Percentiles rank a stretch among this genome's conserved stretches.
phyloP scores from a whole-genome alignment of 345 rosid species.

The Aegle marmelos region DNA sequence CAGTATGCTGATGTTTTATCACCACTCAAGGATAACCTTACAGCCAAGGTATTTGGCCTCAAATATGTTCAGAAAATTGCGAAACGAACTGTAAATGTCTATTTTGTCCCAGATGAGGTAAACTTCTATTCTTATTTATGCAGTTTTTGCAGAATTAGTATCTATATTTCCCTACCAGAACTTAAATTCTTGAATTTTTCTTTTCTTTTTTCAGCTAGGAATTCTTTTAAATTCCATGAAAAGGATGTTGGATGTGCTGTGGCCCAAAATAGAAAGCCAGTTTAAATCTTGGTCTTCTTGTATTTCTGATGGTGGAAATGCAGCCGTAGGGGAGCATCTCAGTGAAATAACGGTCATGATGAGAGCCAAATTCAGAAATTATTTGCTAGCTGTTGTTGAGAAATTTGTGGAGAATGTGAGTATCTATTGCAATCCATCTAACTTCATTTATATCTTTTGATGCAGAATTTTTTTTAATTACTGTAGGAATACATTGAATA shows the following conservation, averaged over 20 bases:
- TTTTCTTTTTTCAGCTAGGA: conserved; percentile 55
- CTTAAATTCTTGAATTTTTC: not conserved
- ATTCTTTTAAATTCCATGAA: conserved; percentile 88
- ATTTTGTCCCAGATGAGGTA: conserved; percentile 83
- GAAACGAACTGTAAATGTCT: conserved; percentile 63
- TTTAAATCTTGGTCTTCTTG: conserved; percentile 79
- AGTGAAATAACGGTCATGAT: conserved; percentile 88
- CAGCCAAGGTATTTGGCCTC: conserved; percentile 69
- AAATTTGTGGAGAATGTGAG: conserved; percentile 88
- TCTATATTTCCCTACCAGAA: conserved; percentile 1
- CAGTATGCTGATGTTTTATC: conserved; percentile 82
- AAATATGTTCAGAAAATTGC: conserved; percentile 84
- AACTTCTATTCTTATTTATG: conserved; percentile 3
- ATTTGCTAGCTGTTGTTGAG: conserved; percentile 85
- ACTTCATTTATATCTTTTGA: not conserved
- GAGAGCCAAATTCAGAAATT: conserved; percentile 78
- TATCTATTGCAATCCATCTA: not conserved
- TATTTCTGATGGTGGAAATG: conserved; percentile 57
- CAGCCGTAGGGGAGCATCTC: conserved; percentile 73
- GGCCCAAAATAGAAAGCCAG: conserved; percentile 68
- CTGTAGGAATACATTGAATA: not conserved
- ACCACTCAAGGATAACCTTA: conserved; percentile 70
- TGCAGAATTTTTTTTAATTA: not conserved
- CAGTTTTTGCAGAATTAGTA: not conserved
- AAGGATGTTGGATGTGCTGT: conserved; percentile 73